These are phyloP conservation scores for Mycena pura DNA, from an alignment of 768 basidiomycete genomes.

Conservation along the genomic window DNA sequence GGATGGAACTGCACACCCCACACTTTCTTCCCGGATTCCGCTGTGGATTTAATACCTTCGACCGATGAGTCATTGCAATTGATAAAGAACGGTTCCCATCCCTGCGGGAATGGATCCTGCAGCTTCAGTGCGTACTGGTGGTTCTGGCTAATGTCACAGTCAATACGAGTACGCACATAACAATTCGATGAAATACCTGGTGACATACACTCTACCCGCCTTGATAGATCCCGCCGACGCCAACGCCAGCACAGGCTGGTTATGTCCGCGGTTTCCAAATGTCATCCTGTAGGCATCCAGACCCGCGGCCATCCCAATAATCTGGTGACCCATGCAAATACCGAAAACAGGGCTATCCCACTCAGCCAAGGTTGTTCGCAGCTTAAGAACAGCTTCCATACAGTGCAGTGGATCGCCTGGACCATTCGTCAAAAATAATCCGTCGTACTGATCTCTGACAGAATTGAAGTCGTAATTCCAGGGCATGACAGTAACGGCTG, in stretches of 20 bases:
- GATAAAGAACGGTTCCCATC: conserved; percentile 99
- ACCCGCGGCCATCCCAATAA: conserved; percentile 97
- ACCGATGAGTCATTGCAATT: conserved; percentile 99
- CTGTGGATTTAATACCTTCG: conserved; percentile 96
- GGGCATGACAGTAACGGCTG: conserved; percentile 92
- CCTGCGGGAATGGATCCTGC: conserved; percentile 93
- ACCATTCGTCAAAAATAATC: conserved; percentile 95
- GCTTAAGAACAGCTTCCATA: conserved; percentile 80
- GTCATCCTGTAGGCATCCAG: conserved; percentile 98
- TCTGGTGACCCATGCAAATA: conserved; percentile 99
- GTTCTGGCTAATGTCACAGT: conserved; percentile 70
- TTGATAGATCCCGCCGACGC: conserved; percentile 93
- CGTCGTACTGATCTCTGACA: conserved; percentile 89
- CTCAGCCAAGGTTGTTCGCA: conserved; percentile 82
- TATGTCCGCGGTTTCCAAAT: conserved; percentile 99
- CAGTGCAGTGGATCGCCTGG: conserved; percentile 94
- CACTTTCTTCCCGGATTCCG: conserved; percentile 85
- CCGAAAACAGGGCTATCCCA: conserved; percentile 97
- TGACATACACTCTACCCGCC: conserved; percentile 97
- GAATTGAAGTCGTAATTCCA: conserved; percentile 98
- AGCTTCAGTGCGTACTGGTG: conserved; percentile 97
- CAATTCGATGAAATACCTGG: conserved; percentile 76
- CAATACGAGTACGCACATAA: neutral
- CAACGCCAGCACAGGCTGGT: conserved; percentile 96
- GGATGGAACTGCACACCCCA: conserved; percentile 99